Evolutionary conservation across 768 basidiomycete genomes (phyloP).

Genomic region (Megacollybia marginata): DNA sequence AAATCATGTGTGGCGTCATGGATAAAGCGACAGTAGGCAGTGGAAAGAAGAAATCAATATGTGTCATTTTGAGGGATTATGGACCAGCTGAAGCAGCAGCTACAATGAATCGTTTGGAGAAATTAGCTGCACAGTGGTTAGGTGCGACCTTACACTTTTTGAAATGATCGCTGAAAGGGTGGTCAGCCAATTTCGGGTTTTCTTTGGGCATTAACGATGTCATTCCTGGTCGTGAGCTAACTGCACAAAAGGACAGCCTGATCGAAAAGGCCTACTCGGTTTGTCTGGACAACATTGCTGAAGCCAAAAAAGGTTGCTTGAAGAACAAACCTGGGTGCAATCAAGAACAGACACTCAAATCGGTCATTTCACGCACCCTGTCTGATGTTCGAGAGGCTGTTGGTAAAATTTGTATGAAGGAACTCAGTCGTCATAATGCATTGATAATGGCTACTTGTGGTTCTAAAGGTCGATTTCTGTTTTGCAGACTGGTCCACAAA

Average conservation of each 20-base stretch:
- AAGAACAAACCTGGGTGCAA: constrained; percentile 98
- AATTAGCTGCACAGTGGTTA: constrained; percentile 90
- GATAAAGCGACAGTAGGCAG: constrained; percentile 97
- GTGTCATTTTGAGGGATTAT: constrained; percentile 95
- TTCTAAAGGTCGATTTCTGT: constrained; percentile 73
- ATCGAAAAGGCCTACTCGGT: constrained; percentile 86
- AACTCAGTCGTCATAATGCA: constrained; percentile 95
- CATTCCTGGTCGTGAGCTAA: constrained; percentile 85
- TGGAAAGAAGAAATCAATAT: constrained; percentile 99
- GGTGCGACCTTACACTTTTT: constrained; percentile 37
- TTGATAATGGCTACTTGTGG: constrained; percentile 99
- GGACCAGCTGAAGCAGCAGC: constrained; percentile 89
- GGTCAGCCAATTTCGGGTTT: constrained; percentile 90
- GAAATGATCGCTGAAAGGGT: constrained; percentile 5
- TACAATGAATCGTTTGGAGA: constrained; percentile 95
- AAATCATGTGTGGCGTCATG: constrained; percentile 99
- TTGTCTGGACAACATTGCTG: constrained; percentile 80
- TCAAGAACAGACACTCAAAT: constrained; percentile 94
- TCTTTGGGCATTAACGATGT: constrained; percentile 98
- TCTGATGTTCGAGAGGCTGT: constrained; percentile 95
- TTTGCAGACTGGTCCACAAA: neutral
- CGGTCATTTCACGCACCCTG: constrained; percentile 87
- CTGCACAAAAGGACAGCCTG: constrained; percentile 71
- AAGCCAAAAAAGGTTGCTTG: constrained; percentile 84
- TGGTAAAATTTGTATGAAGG: constrained; percentile 96